phyloP scores from a whole-genome alignment of 441 rosid genomes.

The Dalechampia spathulata region DNA sequence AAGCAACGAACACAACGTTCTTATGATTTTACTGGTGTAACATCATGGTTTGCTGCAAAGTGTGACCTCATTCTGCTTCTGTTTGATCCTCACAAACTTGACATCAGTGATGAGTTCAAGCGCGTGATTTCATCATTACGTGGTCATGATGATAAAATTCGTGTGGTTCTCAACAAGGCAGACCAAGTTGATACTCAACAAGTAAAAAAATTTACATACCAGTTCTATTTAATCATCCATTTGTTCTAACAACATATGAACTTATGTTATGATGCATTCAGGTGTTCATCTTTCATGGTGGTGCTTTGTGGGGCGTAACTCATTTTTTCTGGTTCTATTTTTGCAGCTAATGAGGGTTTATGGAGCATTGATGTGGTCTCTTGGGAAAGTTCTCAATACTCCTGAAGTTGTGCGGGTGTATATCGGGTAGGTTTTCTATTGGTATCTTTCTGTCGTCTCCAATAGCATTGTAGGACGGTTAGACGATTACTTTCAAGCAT shows the following conservation, averaged over 20 bases:
- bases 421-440: conserved; percentile 61
- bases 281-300: too few species aligned
- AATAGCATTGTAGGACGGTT: neutral
- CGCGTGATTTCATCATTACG: conserved; percentile 87
- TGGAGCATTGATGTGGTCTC: conserved; percentile 99
- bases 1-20: conserved; percentile 85
- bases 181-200: conserved; percentile 95
- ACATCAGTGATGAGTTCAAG: conserved; percentile 95
- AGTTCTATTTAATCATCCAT: neutral
- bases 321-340: conserved; percentile 7
- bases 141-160: conserved; percentile 95
- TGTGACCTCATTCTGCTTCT: conserved; percentile 93
- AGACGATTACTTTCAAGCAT: too few species aligned
- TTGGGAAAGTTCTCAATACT: conserved; percentile 90
- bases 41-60: conserved; percentile 97
- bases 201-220: conserved; percentile 24
- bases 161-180: conserved; percentile 94
- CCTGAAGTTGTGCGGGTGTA: conserved; percentile 95
- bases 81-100: conserved; percentile 95
- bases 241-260: neutral
- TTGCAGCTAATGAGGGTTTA: conserved; percentile 94
- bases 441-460: neutral
- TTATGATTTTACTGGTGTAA: conserved; percentile 88
- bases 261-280: neutral
- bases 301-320: too few species aligned